Base-by-base conservation (phyloP, 441 rosid species). In the Gossypium laxum region DNA sequence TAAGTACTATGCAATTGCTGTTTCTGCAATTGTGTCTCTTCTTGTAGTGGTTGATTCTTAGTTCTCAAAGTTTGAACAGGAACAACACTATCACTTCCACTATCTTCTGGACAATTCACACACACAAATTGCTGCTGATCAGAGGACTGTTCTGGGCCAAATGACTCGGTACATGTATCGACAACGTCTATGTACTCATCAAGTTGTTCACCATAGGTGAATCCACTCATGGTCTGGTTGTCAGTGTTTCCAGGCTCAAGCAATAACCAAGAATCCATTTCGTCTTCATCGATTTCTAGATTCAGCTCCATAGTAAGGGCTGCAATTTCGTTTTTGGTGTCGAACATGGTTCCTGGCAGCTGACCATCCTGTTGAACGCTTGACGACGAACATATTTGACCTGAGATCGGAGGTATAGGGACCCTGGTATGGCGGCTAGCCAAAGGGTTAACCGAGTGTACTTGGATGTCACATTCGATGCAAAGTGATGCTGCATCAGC, bases 401-500 rank as follows among this genome's bases (percentile, higher is more conserved):
- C 28, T 10, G 67, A 10, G 47, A 70, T 41, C 1, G 77, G 68
- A 61, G 59, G 54, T n/a, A 80, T 45, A 6, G 81, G 77, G 70
- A 77, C 73, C 30, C 79, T 60, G 48, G 8, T 45, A 60, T 80
- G 81, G 17, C 66, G 74, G n/a, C 74, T 47, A 0, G 74, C 74
- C 8, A 59, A 24, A 4, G 74, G 67, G 62, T 80, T 77, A 17
- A 71, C 83, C 0, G 72, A 77, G 75, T 77, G 81, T 66, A 77
- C 70, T 71, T 75, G 79, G 10, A 45, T n/a, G 58, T 77, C 81
- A 59, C 83, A 80, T 19, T 66, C 48, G 52, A 47, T 48, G 38
- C 83, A 80, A 58, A 80, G 76, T 11, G 71, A 70, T 10, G 81
- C 84, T 41, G 79, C 79, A 78, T 75, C 81, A 17, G 81, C 79